These are phyloP conservation scores for Catunica adiposa DNA, from an alignment of 2,329 filamentous ascomycete species.

Conservation along the genomic window DNA sequence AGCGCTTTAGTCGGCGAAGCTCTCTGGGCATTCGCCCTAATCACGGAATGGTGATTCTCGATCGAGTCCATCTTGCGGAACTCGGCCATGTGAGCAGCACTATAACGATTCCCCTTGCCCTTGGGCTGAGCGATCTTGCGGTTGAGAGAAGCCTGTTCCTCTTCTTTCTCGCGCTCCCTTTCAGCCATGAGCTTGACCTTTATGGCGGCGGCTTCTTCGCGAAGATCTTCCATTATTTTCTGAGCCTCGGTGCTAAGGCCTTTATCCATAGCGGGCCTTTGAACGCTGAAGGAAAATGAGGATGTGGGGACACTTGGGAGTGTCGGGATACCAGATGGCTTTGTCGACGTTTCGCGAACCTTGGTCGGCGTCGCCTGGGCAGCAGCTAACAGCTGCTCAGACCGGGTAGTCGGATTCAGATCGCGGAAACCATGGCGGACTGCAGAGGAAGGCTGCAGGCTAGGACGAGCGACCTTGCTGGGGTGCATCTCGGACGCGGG, in stretches of 20 bases:
- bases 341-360: constrained; percentile 40
- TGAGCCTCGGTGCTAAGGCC: constrained; percentile 45
- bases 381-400: constrained; percentile 18
- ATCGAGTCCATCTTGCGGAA: constrained; percentile 99
- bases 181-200: constrained; percentile 50
- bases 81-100: constrained; percentile 67
- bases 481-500: constrained; percentile 79
- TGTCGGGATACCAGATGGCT: constrained; percentile 23
- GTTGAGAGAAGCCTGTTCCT: constrained; percentile 24
- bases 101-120: constrained; percentile 63
- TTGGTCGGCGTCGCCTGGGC: constrained; percentile 25
- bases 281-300: constrained; percentile 49
- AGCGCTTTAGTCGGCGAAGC: constrained; percentile 27
- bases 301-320: constrained; percentile 29
- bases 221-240: constrained; percentile 47
- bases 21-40: constrained; percentile 41
- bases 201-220: constrained; percentile 54
- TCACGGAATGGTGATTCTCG: constrained; percentile 66
- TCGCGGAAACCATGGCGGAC: constrained; percentile 69
- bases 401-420: constrained; percentile 28
- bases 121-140: constrained; percentile 69
- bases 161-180: constrained; percentile 37
- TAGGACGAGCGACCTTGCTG: constrained; percentile 60
- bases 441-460: constrained; percentile 61
- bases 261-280: constrained; percentile 29